Base-by-base conservation (phyloP, 192 early-diverging fungal genomes). In the Spizellomyces sp. region DNA sequence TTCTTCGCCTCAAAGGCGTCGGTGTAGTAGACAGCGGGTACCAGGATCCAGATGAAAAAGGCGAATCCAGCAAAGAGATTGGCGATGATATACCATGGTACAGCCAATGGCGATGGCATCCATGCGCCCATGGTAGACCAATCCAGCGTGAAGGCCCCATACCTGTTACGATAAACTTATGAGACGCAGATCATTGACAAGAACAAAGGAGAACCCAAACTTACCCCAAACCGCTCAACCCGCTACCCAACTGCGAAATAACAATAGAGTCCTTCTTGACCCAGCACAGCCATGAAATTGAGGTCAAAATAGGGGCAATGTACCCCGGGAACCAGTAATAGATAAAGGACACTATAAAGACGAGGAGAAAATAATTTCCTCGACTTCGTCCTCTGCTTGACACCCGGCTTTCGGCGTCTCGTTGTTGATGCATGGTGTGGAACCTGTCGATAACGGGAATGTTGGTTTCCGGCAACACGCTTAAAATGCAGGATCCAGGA, bases 1-100 rank as follows among this genome's bases (percentile, higher is more conserved):
- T 54, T 54, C 4, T 54, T 12, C 50, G 50, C 50, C 63, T 64
- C 45, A 12, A 36, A 46, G 44, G 42, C 36, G 12, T 46, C 44
- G 12, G 63, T 10, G 44, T 64, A 64, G 63, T 15, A 64, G 27
- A 68, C 22, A 52, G 54, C 9, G 66, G 66, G 66, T 10, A 66
- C 48, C 41, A 68, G 48, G 55, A 68, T 58, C 82, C 71, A 67
- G 68, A 63, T 56, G 17, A 17, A 73, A 42, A 69, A 46, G 57
- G 46, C 0, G 9, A 50, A 6, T 8, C 21, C 60, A 81, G 79
- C 43, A 57, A 77, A 71, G 50, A 54, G 50, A 54, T 54, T 54
- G 50, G 50, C 50, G 50, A 54, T 19, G 50, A 54, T 54, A 54
- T 54, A 54, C 50, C 50, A 54, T 4, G 50, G 50, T 54, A 54